phyloP scores from a whole-genome alignment of 129 eudicot species.

The Gnaphalium uliginosum region DNA sequence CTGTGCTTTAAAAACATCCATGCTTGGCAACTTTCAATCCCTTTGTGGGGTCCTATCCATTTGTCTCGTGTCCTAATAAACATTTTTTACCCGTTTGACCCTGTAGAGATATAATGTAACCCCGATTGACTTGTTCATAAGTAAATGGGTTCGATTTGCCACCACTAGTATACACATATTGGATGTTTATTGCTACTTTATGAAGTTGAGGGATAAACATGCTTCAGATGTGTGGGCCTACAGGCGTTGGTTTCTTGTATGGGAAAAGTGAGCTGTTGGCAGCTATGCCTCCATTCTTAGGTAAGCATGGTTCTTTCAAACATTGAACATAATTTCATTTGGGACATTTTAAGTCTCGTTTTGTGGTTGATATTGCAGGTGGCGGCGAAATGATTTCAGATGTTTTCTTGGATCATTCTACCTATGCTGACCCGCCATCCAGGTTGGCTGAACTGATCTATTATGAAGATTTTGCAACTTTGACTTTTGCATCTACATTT shows the following conservation, averaged over 20 bases:
- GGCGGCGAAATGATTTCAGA: conserved; percentile 99
- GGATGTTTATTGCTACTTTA: conserved; percentile 11
- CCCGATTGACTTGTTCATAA: neutral
- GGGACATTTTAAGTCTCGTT: conserved; percentile 9
- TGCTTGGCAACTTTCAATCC: neutral
- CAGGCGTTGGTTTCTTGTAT: conserved; percentile 98
- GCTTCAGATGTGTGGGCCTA: conserved; percentile 99
- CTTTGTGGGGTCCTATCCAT: neutral
- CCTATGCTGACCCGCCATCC: conserved; percentile 97
- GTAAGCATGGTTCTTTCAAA: conserved; percentile 41
- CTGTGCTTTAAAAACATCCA: neutral
- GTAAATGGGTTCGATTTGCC: neutral
- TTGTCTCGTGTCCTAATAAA: neutral
- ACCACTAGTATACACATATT: neutral
- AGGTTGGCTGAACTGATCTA: conserved; percentile 48
- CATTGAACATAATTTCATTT: conserved; percentile 2
- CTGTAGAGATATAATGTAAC: neutral
- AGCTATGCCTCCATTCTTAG: conserved; percentile 96
- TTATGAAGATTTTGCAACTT: conserved; percentile 3
- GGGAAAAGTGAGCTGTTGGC: conserved; percentile 79
- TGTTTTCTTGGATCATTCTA: conserved; percentile 87
- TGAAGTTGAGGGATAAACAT: conserved; percentile 56
- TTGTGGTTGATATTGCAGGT: conserved; percentile 48
- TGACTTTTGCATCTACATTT: neutral
- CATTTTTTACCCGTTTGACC: too few relatives aligned